Evolutionary conservation across 176 grass and related monocot genomes (phyloP).

Genomic region (Avena eriantha): DNA sequence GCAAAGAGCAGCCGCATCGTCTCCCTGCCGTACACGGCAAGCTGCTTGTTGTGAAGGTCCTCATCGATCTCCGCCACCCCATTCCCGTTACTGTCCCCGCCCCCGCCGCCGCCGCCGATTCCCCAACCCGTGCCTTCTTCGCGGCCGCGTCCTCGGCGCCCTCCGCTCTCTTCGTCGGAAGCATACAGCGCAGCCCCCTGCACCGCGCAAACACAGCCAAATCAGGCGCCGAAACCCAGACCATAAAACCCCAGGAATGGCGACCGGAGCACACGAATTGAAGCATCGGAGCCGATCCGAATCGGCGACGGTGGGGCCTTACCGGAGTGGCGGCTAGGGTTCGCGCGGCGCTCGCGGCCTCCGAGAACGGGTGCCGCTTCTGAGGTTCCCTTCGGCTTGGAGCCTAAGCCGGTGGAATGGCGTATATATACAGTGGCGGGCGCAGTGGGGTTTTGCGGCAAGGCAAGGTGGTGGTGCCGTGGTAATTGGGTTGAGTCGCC

Average conservation of each 20-base stretch:
- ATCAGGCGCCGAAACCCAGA: conserved; percentile 26
- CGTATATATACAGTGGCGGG: conserved; percentile 25
- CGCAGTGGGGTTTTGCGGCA: conserved; percentile 15
- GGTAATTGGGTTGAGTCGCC: neutral
- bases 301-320: neutral
- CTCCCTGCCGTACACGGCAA: conserved; percentile 84
- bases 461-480: neutral
- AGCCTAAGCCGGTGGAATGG: conserved; percentile 35
- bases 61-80: conserved; percentile 67
- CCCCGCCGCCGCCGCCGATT: neutral
- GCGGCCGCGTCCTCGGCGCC: conserved; percentile 16
- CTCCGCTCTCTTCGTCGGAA: conserved; percentile 36
- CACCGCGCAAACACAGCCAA: conserved; percentile 12
- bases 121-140: conserved; percentile 38
- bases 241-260: conserved; percentile 14
- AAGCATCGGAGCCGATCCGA: neutral
- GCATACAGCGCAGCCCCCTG: conserved; percentile 34
- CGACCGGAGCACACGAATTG: no score
- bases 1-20: conserved; percentile 79
- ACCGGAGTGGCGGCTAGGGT: conserved; percentile 42
- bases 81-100: conserved; percentile 33
- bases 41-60: conserved; percentile 84
- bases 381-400: conserved; percentile 17
- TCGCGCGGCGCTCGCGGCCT: neutral
- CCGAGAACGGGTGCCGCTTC: neutral